These are phyloP conservation scores for Quercus gilva DNA, from an alignment of 306 rosid species.

Conservation along the genomic window DNA sequence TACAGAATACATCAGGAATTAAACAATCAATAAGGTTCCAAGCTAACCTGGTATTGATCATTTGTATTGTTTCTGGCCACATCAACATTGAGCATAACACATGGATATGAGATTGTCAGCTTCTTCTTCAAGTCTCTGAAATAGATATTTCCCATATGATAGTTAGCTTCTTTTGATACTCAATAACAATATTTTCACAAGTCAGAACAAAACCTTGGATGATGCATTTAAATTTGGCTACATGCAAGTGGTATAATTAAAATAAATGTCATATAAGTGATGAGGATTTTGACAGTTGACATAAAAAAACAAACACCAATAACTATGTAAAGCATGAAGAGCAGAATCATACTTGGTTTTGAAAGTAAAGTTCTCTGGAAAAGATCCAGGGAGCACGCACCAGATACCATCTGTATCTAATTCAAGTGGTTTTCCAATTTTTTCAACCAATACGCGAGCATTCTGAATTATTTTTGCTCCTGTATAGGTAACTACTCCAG, in stretches of 20 bases:
- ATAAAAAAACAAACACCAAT: background rate
- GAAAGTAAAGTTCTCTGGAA: slow-evolving; percentile 92
- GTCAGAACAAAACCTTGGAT: slow-evolving; percentile 8
- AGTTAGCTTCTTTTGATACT: slow-evolving; percentile 32
- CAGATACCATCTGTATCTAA: slow-evolving; percentile 98
- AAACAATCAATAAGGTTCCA: slow-evolving; percentile 22
- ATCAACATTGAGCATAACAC: slow-evolving; percentile 98
- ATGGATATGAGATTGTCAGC: slow-evolving; percentile 97
- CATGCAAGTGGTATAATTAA: slow-evolving; percentile 9
- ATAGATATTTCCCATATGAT: slow-evolving; percentile 19
- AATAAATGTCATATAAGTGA: background rate
- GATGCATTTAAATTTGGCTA: background rate
- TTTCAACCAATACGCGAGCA: slow-evolving; percentile 89
- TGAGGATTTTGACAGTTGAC: slow-evolving; percentile 2
- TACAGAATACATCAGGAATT: slow-evolving; percentile 20
- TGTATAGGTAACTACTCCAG: slow-evolving; percentile 99
- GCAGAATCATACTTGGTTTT: slow-evolving; percentile 67
- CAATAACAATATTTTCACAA: slow-evolving; percentile 14
- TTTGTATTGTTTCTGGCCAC: slow-evolving; percentile 97
- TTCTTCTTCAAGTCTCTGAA: slow-evolving; percentile 82
- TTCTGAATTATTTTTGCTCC: slow-evolving; percentile 99
- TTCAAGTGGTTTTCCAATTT: slow-evolving; percentile 97
- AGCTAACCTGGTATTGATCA: slow-evolving; percentile 94
- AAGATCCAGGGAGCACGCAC: slow-evolving; percentile 98
- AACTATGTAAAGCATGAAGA: slow-evolving; percentile 21